phyloP scores from a whole-genome alignment of 176 grass and related monocot species.

The Musa troglodytarum region DNA sequence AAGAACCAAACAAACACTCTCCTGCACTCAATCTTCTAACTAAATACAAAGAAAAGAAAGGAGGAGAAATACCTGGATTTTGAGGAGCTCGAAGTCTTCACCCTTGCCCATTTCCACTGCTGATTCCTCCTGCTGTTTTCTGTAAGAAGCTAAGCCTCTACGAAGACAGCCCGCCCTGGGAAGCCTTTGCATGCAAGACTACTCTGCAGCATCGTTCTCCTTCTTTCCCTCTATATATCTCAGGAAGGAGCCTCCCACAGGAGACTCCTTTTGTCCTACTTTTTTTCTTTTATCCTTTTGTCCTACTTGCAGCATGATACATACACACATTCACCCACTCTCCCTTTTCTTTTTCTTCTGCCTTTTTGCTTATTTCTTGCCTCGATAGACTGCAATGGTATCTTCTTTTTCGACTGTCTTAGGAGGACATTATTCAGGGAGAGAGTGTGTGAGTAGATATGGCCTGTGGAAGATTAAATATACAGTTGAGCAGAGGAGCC shows the following conservation, averaged over 20 bases:
- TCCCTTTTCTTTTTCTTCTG: too few species aligned
- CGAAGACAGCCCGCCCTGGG: too few species aligned
- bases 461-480: neutral
- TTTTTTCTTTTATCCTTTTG: too few species aligned
- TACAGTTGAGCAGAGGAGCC: neutral
- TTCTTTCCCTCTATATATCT: too few species aligned
- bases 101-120: slow-evolving; percentile 58
- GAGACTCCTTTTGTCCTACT: too few species aligned
- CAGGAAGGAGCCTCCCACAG: neutral
- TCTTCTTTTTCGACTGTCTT: neutral
- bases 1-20: slow-evolving; percentile 14
- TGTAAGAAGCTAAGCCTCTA: too few species aligned
- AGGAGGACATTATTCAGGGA: neutral
- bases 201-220: too few species aligned
- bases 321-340: neutral
- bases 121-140: neutral
- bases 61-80: slow-evolving; percentile 69
- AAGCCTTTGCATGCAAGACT: too few species aligned
- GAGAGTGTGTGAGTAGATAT: too few species aligned
- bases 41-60: neutral
- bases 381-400: neutral
- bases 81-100: slow-evolving; percentile 88
- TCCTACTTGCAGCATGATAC: too few species aligned
- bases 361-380: neutral
- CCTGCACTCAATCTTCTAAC: neutral